A percentile compares a stretch with the other conserved stretches of the same genome.
Evolutionary conservation across 1,284 basidiomycete species (phyloP).

Genomic region (Ustilago xerochloae): DNA sequence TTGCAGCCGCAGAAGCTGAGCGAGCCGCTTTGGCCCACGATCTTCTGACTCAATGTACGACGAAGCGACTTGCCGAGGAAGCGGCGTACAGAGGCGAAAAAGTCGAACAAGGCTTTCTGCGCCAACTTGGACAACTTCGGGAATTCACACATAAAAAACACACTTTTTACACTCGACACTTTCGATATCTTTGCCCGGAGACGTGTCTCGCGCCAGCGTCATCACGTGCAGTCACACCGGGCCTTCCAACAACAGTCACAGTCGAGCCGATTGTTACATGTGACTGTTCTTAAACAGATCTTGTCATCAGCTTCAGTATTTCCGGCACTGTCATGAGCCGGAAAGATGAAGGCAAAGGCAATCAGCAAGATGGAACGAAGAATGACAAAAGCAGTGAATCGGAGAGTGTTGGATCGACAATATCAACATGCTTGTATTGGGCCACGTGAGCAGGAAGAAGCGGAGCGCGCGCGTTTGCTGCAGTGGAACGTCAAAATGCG

Average conservation of each 20-base stretch:
- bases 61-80: not conserved
- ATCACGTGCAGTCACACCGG: slow-evolving; percentile 35
- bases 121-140: slow-evolving; percentile 13
- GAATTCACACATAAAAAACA: slow-evolving; percentile 6
- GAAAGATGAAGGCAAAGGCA: no score
- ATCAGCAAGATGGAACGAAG: not conserved
- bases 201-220: slow-evolving; percentile 27
- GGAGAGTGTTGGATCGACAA: slow-evolving; percentile 3
- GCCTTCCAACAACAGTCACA: no score
- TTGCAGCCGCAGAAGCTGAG: not conserved
- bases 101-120: not conserved
- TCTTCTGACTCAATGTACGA: not conserved
- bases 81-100: no score
- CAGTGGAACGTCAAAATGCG: not conserved
- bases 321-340: no score
- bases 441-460: slow-evolving; percentile 22
- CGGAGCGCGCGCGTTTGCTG: slow-evolving; percentile 15
- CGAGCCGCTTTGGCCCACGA: not conserved
- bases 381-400: not conserved
- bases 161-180: no score
- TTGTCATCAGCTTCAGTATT: no score
- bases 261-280: no score
- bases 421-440: not conserved
- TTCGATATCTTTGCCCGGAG: not conserved
- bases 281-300: no score